Conservation (phyloP, 129 eudicot genomes). For the Pulicaria dysenterica region DNA sequence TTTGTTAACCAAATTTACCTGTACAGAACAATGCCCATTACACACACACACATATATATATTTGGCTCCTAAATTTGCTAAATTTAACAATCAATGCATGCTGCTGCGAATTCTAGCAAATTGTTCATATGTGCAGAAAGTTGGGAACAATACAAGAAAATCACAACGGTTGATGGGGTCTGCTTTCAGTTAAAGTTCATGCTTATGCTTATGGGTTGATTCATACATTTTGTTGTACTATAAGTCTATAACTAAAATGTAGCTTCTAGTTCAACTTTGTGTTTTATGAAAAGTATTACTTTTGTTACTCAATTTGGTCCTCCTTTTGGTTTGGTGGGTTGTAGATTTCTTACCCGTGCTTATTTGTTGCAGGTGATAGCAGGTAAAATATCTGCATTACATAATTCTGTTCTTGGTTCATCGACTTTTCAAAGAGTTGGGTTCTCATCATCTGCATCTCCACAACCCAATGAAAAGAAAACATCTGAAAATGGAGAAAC, state of each 20-base stretch:
- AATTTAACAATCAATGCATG: background rate
- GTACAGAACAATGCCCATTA: no score
- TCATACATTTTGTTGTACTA: background rate
- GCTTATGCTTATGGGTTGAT: background rate
- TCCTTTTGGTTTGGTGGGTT: slow-evolving; percentile 3
- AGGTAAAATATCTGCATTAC: slow-evolving; percentile 48
- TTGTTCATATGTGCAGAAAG: background rate
- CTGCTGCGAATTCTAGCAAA: background rate
- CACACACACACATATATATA: no score
- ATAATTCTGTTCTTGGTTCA: slow-evolving; percentile 33
- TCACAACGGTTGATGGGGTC: background rate
- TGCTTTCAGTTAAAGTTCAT: background rate
- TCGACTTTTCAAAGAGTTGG: slow-evolving; percentile 51
- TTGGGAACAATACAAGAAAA: background rate
- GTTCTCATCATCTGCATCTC: slow-evolving; percentile 71
- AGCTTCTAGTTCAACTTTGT: background rate
- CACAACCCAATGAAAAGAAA: slow-evolving; percentile 59
- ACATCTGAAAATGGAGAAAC: slow-evolving; percentile 34
- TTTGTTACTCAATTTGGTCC: background rate
- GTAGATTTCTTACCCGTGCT: background rate
- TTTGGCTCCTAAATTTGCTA: slow-evolving; percentile 8
- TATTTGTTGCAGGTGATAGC: slow-evolving; percentile 41
- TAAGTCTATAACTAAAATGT: background rate
- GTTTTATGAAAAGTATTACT: background rate
- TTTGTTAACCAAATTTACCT: background rate